Percentiles rank a stretch among this genome's conserved stretches.
These are phyloP conservation scores for Fremontodendron californicum DNA, from an alignment of 345 rosid genomes.

Conservation along the genomic window DNA sequence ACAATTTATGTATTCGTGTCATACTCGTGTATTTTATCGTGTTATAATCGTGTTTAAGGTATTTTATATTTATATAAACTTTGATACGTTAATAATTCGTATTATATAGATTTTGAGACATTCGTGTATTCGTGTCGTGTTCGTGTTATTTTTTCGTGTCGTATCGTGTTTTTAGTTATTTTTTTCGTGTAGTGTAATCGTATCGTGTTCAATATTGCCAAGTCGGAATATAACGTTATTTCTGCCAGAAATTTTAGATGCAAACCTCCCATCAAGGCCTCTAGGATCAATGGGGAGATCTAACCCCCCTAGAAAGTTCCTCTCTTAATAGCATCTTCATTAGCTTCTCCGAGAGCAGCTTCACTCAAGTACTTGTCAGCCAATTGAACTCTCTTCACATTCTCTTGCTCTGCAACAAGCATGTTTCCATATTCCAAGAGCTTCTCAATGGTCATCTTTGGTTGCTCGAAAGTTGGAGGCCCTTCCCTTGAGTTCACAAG, in stretches of 20 bases:
- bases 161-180: too few species aligned
- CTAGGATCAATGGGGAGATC: constrained; percentile 37
- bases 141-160: too few species aligned
- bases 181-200: too few species aligned
- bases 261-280: constrained; percentile 40
- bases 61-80: too few species aligned
- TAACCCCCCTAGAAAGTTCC: constrained; percentile 86
- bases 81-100: too few species aligned
- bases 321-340: constrained; percentile 56
- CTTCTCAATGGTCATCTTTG: constrained; percentile 65
- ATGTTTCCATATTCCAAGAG: constrained; percentile 76
- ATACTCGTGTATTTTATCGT: too few species aligned
- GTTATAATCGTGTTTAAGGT: too few species aligned
- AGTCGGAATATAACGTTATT: background rate
- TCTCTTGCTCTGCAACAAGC: constrained; percentile 89
- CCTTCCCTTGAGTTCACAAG: constrained; percentile 90
- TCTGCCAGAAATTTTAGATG: background rate
- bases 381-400: constrained; percentile 94
- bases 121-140: too few species aligned
- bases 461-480: constrained; percentile 75
- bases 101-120: too few species aligned
- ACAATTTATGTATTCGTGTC: too few species aligned
- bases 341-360: constrained; percentile 91
- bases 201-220: too few species aligned
- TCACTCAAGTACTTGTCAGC: constrained; percentile 79